These are phyloP conservation scores for Ochetophila trinervis DNA, from an alignment of 306 rosid species.

Conservation along the genomic window DNA sequence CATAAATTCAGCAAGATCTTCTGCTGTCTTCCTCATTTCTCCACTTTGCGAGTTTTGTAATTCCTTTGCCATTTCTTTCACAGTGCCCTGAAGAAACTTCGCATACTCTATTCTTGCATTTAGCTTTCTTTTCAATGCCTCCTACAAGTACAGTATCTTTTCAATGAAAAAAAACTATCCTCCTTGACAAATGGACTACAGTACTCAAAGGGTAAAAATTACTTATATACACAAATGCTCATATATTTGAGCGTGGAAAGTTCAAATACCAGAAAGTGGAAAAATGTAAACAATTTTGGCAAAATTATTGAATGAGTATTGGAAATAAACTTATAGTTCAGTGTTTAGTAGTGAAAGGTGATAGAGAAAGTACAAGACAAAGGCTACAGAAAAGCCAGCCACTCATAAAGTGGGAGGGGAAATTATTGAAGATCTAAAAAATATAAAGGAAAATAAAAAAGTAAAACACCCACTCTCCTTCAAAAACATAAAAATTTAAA, in stretches of 20 bases:
- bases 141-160: constrained; percentile 48
- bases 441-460: background rate
- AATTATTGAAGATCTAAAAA: background rate
- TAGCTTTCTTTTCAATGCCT: constrained; percentile 87
- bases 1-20: constrained; percentile 93
- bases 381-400: background rate
- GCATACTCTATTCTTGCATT: constrained; percentile 95
- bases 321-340: too few relatives aligned
- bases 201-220: background rate
- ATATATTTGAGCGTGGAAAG: too few relatives aligned
- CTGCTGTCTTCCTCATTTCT: constrained; percentile 87
- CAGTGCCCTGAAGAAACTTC: constrained; percentile 91
- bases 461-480: background rate
- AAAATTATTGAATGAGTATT: too few relatives aligned
- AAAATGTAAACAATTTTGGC: too few relatives aligned
- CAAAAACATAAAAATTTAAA: background rate
- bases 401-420: background rate
- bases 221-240: too few relatives aligned
- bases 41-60: constrained; percentile 86
- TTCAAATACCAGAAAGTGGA: too few relatives aligned
- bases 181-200: background rate
- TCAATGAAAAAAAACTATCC: constrained; percentile 24
- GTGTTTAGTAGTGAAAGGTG: background rate
- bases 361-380: background rate
- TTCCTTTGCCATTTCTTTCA: constrained; percentile 99